These are phyloP conservation scores for Citrus medica DNA, from an alignment of 345 rosid species.

Conservation along the genomic window DNA sequence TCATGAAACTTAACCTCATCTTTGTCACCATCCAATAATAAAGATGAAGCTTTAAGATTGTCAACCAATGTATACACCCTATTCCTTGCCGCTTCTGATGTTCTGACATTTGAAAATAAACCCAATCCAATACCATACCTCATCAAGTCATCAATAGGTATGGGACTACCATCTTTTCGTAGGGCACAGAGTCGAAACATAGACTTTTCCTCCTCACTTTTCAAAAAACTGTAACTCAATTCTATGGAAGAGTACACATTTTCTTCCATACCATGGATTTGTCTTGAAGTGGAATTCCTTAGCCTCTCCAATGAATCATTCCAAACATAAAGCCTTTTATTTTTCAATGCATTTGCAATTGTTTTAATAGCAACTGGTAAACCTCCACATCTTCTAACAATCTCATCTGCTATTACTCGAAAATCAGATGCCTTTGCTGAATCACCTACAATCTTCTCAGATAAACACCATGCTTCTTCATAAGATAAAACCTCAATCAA, in stretches of 20 bases:
- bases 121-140: background rate
- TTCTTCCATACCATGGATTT: background rate
- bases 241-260: background rate
- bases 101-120: background rate
- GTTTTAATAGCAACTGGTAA: constrained; percentile 12
- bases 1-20: too few relatives aligned
- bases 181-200: background rate
- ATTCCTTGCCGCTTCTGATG: background rate
- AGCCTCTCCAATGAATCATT: background rate
- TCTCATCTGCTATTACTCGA: background rate
- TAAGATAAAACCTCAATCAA: background rate
- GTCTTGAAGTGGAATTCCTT: background rate
- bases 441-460: too few relatives aligned
- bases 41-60: too few relatives aligned
- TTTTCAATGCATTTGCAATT: constrained; percentile 12
- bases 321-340: background rate
- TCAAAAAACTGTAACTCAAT: background rate
- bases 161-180: background rate
- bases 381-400: constrained; percentile 4
- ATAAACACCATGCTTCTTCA: constrained; percentile 4
- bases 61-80: too few relatives aligned
- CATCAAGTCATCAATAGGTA: background rate
- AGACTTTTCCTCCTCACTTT: background rate
- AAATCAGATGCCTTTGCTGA: background rate
- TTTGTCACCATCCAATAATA: too few relatives aligned